Conservation (phyloP, 371 early-diverging fungal genomes). For the Syncephalastrum racemosum region DNA sequence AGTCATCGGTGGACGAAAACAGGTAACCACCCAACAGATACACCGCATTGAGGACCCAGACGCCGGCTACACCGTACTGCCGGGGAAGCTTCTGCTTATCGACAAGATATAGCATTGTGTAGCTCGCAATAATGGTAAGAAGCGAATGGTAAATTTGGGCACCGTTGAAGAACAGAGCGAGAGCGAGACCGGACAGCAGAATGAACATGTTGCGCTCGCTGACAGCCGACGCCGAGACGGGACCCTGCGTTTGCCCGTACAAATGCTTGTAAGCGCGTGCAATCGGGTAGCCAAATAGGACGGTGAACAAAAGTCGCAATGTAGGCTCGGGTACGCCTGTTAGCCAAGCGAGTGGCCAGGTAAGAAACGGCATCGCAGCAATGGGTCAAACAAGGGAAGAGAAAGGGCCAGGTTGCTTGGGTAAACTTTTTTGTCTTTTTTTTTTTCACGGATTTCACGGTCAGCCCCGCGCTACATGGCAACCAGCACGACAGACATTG, state of each 20-base stretch:
- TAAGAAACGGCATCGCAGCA: slow-evolving; percentile 22
- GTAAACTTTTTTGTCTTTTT: no score
- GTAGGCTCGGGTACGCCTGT: slow-evolving; percentile 63
- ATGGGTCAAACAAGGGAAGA: background rate
- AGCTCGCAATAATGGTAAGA: slow-evolving; percentile 55
- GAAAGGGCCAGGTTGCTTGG: background rate
- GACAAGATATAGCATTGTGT: slow-evolving; percentile 39
- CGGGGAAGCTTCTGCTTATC: slow-evolving; percentile 41
- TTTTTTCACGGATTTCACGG: no score
- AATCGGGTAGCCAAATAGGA: slow-evolving; percentile 56
- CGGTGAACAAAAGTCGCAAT: slow-evolving; percentile 52
- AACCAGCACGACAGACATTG: no score
- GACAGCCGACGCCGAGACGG: slow-evolving; percentile 29
- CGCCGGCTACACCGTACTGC: slow-evolving; percentile 36
- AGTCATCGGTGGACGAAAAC: slow-evolving; percentile 54
- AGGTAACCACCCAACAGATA: slow-evolving; percentile 63
- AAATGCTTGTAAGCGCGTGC: slow-evolving; percentile 41
- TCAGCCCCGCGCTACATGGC: no score
- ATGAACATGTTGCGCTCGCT: slow-evolving; percentile 53
- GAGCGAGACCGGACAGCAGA: slow-evolving; percentile 46
- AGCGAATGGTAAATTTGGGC: slow-evolving; percentile 59
- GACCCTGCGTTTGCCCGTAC: slow-evolving; percentile 26
- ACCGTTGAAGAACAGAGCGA: slow-evolving; percentile 64
- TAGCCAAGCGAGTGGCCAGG: slow-evolving; percentile 25
- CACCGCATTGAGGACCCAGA: slow-evolving; percentile 62